Conservation (phyloP, 1,139 yeast genomes). For the Arxiozyma bovina region DNA sequence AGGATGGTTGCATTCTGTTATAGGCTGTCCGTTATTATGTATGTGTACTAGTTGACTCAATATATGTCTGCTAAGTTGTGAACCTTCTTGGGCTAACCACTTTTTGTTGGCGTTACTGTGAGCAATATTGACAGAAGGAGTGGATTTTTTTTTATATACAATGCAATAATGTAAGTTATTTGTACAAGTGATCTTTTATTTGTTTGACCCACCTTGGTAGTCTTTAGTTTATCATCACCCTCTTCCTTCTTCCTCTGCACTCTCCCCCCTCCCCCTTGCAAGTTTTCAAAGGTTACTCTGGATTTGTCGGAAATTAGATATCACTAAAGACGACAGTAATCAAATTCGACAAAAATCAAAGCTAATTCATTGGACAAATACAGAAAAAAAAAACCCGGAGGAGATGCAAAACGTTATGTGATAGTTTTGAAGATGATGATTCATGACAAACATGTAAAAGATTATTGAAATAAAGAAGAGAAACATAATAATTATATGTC, state of each 20-base stretch:
- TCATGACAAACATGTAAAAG: no score
- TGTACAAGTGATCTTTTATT: background rate
- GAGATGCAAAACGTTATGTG: no score
- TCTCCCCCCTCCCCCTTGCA: background rate
- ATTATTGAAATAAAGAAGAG: no score
- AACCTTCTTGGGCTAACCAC: no score
- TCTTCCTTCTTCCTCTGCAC: background rate
- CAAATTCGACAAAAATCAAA: background rate
- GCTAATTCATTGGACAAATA: background rate
- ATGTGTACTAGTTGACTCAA: background rate
- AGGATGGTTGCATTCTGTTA: slow-evolving; percentile 29
- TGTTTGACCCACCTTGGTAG: background rate
- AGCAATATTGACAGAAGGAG: background rate
- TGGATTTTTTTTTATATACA: no score
- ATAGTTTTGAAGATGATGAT: no score
- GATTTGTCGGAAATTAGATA: background rate
- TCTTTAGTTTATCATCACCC: background rate
- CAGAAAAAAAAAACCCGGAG: no score
- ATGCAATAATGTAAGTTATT: no score
- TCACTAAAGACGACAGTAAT: background rate
- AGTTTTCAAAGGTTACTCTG: background rate
- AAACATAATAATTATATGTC: no score
- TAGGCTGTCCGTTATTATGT: background rate
- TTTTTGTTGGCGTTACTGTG: no score
- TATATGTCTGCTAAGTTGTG: background rate